Evolutionary conservation across 148 eudicot species (phyloP).

Genomic region (Suaeda aralocaspica): DNA sequence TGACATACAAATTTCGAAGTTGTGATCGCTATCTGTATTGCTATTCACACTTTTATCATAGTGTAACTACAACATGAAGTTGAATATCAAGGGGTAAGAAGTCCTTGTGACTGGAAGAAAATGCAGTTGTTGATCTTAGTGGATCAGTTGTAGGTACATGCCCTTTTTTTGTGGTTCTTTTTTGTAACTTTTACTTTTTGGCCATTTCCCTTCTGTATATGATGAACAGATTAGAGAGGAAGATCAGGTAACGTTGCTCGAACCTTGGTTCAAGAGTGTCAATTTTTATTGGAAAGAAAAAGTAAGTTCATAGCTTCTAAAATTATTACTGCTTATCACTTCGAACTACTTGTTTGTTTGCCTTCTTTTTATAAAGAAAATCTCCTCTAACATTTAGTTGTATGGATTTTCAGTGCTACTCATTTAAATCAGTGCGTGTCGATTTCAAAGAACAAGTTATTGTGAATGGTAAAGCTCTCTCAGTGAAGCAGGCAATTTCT

Average conservation of each 20-base stretch:
- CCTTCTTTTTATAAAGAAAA: too few relatives aligned
- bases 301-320: slow-evolving; percentile 32
- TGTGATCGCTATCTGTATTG: too few relatives aligned
- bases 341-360: slow-evolving; percentile 2
- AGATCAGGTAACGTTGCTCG: slow-evolving; percentile 67
- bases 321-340: neutral
- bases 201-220: slow-evolving; percentile 1
- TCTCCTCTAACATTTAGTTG: too few relatives aligned
- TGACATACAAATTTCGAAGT: too few relatives aligned
- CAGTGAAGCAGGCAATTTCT: too few relatives aligned
- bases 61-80: neutral
- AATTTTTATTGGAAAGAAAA: slow-evolving; percentile 74
- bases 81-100: neutral
- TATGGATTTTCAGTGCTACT: slow-evolving; percentile 44
- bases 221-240: slow-evolving; percentile 71
- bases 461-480: too few relatives aligned
- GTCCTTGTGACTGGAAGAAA: neutral
- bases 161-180: too few relatives aligned
- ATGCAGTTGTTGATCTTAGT: neutral
- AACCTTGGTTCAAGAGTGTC: slow-evolving; percentile 54
- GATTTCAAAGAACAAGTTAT: slow-evolving; percentile 80
- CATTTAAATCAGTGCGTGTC: slow-evolving; percentile 71
- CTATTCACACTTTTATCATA: too few relatives aligned
- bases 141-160: neutral
- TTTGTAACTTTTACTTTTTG: too few relatives aligned